phyloP scores from a whole-genome alignment of 495 filamentous ascomycete genomes.

The Pseudoneurospora amorphoporcata region DNA sequence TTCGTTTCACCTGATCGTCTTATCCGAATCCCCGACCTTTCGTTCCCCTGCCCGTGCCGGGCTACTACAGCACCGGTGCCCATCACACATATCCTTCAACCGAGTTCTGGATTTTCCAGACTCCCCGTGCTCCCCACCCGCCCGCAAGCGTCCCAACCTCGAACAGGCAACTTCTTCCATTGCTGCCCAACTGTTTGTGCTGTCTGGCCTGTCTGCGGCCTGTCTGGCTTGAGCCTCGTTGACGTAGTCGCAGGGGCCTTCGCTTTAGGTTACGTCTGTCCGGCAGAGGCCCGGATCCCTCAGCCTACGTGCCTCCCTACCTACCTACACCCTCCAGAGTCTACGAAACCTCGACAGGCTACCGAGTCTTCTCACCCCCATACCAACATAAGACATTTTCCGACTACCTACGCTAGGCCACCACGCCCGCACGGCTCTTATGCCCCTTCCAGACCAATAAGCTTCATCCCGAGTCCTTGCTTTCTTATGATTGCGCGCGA shows the following conservation, averaged over 20 bases:
- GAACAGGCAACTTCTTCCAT: slow-evolving; percentile 9
- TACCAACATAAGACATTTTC: neutral
- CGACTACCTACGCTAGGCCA: neutral
- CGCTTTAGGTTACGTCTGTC: neutral
- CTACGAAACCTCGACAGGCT: neutral
- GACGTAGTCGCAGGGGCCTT: slow-evolving; percentile 2
- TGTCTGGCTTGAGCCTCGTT: slow-evolving; percentile 3
- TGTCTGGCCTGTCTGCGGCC: slow-evolving; percentile 3
- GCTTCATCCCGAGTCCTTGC: slow-evolving; percentile 3
- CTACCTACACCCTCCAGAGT: neutral
- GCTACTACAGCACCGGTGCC: slow-evolving; percentile 8
- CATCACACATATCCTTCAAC: slow-evolving; percentile 13
- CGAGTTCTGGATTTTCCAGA: slow-evolving; percentile 9
- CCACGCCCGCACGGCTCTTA: neutral
- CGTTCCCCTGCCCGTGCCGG: slow-evolving; percentile 2
- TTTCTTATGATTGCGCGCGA: slow-evolving; percentile 3
- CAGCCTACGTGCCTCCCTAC: neutral
- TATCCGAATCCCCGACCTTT: neutral
- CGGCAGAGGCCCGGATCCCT: neutral
- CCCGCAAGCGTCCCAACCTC: slow-evolving; percentile 3
- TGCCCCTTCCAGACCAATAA: slow-evolving; percentile 12
- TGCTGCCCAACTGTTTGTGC: slow-evolving; percentile 24
- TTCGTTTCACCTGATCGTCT: slow-evolving; percentile 1
- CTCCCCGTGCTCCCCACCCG: slow-evolving; percentile 13
- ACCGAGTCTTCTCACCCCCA: neutral